A percentile compares a stretch with the other conserved stretches of the same genome.
phyloP scores from a whole-genome alignment of 352 stramenopile genomes.

The Blastocystis sp. region DNA sequence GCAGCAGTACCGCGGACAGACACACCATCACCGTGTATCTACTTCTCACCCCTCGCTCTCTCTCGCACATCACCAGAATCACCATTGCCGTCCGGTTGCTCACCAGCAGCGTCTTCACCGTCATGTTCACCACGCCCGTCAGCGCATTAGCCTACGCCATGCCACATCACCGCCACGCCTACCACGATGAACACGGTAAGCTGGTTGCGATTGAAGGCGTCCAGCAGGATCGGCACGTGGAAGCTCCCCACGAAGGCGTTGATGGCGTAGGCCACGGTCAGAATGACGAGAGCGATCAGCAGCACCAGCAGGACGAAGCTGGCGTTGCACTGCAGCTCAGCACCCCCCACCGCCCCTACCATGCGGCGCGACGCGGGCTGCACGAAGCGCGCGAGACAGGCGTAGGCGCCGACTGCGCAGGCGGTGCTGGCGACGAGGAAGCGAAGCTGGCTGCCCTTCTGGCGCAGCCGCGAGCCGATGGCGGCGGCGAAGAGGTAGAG shows the following conservation, averaged over 20 bases:
- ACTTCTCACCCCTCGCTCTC: too few relatives aligned
- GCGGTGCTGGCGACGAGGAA: background rate
- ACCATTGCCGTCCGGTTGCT: too few relatives aligned
- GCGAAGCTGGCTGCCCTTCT: background rate
- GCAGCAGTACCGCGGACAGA: too few relatives aligned
- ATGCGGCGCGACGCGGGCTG: constrained; percentile 16
- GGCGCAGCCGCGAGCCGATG: background rate
- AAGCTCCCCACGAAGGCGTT: constrained; percentile 2
- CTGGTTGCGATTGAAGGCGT: constrained; percentile 24
- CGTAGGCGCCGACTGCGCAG: background rate
- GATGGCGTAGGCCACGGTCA: background rate
- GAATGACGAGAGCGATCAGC: constrained; percentile 10
- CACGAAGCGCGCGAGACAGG: background rate
- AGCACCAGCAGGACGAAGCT: constrained; percentile 31
- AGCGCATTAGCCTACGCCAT: constrained; percentile 16
- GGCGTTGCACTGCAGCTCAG: constrained; percentile 31
- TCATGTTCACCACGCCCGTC: too few relatives aligned
- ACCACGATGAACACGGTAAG: constrained; percentile 12
- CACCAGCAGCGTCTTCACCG: background rate
- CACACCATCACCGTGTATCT: too few relatives aligned
- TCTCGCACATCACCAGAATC: too few relatives aligned
- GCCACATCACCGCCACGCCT: background rate
- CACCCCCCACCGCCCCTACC: background rate
- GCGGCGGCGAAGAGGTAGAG: background rate
- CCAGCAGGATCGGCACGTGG: constrained; percentile 16